Evolutionary conservation across 805 yeast genomes (phyloP).

Genomic region (Kluyveromyces aestuarii): DNA sequence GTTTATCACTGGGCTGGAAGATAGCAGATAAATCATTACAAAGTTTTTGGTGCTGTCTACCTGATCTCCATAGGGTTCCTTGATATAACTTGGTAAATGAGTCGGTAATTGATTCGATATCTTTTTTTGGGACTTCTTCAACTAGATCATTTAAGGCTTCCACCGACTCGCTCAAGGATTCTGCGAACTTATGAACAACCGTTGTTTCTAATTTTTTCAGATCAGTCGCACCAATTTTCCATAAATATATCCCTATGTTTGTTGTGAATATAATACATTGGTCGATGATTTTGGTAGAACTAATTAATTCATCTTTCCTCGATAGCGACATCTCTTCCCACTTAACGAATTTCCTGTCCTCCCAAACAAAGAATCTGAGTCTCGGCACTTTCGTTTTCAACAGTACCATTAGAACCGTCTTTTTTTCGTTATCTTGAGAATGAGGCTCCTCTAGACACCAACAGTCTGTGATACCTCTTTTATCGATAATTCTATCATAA

Average conservation of each 20-base stretch:
- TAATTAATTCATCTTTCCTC: constrained; percentile 11
- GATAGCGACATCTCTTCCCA: constrained; percentile 18
- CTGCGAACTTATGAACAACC: constrained; percentile 14
- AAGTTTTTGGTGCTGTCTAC: background rate
- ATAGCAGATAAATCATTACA: constrained; percentile 6
- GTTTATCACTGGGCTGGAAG: constrained; percentile 9
- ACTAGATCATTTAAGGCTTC: constrained; percentile 6
- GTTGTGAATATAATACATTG: constrained; percentile 18
- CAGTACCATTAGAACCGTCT: constrained; percentile 14
- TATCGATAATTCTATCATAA: constrained; percentile 26
- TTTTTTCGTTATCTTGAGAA: constrained; percentile 3
- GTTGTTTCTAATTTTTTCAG: constrained; percentile 16
- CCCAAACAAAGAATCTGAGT: constrained; percentile 23
- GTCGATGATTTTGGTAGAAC: constrained; percentile 11
- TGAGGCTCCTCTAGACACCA: constrained; percentile 16
- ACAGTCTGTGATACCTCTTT: constrained; percentile 19
- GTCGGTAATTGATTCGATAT: background rate
- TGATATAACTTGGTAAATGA: background rate
- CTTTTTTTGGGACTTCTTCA: background rate
- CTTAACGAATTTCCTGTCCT: constrained; percentile 17
- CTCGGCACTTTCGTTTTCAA: constrained; percentile 10
- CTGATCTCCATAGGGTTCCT: background rate
- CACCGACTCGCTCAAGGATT: background rate
- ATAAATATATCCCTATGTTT: constrained; percentile 14
- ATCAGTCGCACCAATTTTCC: constrained; percentile 12